Base-by-base conservation (phyloP, 2,329 filamentous ascomycete species). In the Ampelomyces quisqualis region DNA sequence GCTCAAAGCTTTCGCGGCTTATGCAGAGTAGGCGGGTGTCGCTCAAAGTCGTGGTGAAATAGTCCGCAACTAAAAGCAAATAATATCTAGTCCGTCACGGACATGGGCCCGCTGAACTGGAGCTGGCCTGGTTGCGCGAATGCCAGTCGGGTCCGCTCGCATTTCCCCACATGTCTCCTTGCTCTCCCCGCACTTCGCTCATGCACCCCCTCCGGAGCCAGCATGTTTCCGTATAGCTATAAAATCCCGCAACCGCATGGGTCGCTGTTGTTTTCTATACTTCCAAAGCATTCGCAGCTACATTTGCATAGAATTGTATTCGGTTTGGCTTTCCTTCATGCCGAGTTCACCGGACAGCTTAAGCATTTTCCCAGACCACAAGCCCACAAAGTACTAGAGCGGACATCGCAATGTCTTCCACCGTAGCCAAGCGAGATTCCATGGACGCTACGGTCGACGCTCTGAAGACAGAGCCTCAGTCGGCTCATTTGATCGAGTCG, bases 1-100 rank as follows among this genome's bases (percentile, higher is more conserved):
- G 11, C 51, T 79, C 52, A 69, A 75, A 30, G 58, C 75, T 24
- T 80, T 76, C 62, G 72, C 70, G 28, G 72, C 76, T 6, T 77
- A 67, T 34, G 70, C 68, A 4, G 70, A 73, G 59, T 71, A 68
- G 32, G 33, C 23, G 5, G 20, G 43, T 48, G 39, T 48, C 47
- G 49, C 45, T 57, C 45, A 44, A 42, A 24, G 17, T 10, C 29
- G 40, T 44, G 49, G 49, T 33, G 34, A 38, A n/a, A 43, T 39
- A 42, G 32, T 23, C 38, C 32, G 20, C 21, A 44, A 28, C 3
- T 14, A 28, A n/a, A 28, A 13, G 26, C 6, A 14, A 14, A 8
- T 38, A 17, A 8, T 23, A 21, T 3, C n/a, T 6, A 30, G 7
- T 22, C 14, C n/a, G n/a, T n/a, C n/a, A n/a, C n/a, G 36, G 13